Evolutionary conservation across 2,329 filamentous ascomycete species (phyloP), one percentile per base, ranked within the genome.

Genomic region (Elsinoe arachidis): DNA sequence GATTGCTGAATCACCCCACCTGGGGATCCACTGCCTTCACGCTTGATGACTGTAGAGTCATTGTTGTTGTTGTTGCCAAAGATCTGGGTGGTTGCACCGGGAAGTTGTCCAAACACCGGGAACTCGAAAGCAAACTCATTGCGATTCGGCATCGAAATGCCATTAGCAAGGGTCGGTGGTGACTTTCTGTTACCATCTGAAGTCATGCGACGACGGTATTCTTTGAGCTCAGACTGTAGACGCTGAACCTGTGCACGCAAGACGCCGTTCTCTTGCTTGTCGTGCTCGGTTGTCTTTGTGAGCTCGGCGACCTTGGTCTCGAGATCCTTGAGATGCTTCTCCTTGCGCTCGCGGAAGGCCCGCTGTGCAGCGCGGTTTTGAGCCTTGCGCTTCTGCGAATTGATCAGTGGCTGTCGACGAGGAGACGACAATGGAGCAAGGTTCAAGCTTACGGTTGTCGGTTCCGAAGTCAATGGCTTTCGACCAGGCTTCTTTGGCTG

Each of bases 381-480:
- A 9, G 93, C 93, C 76, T 99, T 99, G 65, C 90, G 86, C 75
- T 95, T 95, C 90, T 95, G 66, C 47, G 34, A 43, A 41, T 30
- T 56, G 26, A 35, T 56, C 19, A 47, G 43, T 34, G 39, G 11
- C 10, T 21, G 11, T 41, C n/a, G 17, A 49, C 14, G 43, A 34
- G 7, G 33, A 11, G 2, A 3, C 10, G 44, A 15, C 11, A n/a
- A 4, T 51, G 17, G 7, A 51, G 17, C 17, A 52, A 12, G 21
- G 26, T 30, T 30, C n/a, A 15, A 9, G 83, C 91, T 77, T 84
- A 97, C 92, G 64, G 91, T 93, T 64, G 88, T 97, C 21, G 93
- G 93, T 72, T 97, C 93, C 19, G 89, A 95, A 49, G 90, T 97
- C 66, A 97, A 78, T 17, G 92, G 93, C 78, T 99, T 99, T 62